Evolutionary conservation across 345 rosid species (phyloP), one percentile per base, ranked within the genome.

Genomic region (Erodium maritimum): DNA sequence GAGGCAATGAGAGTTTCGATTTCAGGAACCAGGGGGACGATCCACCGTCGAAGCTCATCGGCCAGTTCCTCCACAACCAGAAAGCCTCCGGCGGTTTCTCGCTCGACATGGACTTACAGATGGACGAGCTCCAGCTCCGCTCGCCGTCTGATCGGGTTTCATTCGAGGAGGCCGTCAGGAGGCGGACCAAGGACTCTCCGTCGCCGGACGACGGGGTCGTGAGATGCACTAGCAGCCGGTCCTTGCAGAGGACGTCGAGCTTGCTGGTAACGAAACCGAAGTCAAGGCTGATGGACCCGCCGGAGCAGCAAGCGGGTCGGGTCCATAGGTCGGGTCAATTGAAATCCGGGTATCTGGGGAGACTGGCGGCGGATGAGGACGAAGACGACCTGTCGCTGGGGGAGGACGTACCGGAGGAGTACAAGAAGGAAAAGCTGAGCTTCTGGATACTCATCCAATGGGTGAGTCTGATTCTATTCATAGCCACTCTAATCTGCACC

Each of bases 261-360:
- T 55, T 72, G 55, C 58, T 83, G 3, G 69, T 75, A 50, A 19
- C 68, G 5, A 88, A 76, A 67, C 83, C 95, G 5, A 81, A 79
- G 64, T 89, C 96, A 0, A 84, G 98, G 76, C 84, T 91, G 14
- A 73, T 84, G 55, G 98, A 91, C 68, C 95, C 83, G 23, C 73
- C 82, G 0, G 80, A 66, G 11, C 82, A 84, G 8, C 83, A 73
- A 18, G 84, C 37, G 9, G 69, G 50, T 80, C 66, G 0, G 82
- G 71, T n/a, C 59, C 65, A 57, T 75, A 86, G 67, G 63, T 91
- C 96, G 0, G 88, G 76, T 20, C 82, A 61, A 42, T 5, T 84
- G 5, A 73, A 23, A 71, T 85, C 96, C 1, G 95, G 87, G 23
- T 0, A 75, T 22, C 17, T 79, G 17, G 64, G 61, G 0, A 77